Conservation (phyloP, 2,329 filamentous ascomycete species). For the Dendryphion nanum region DNA sequence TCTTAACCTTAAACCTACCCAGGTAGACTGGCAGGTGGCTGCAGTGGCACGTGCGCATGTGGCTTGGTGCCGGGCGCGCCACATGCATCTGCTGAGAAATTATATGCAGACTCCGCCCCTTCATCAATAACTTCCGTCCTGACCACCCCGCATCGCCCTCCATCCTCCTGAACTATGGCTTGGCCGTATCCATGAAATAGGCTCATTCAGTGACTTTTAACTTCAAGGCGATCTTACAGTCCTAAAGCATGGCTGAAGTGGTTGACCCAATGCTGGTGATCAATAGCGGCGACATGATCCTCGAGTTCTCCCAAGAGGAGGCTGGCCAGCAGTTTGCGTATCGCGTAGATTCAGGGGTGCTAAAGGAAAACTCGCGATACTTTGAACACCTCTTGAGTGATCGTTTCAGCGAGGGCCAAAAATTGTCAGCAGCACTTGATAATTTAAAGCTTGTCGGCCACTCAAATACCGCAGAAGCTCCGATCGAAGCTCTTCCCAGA, state of each 20-base stretch:
- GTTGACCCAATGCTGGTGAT: conserved; percentile 52
- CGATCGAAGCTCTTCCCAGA: conserved; percentile 57
- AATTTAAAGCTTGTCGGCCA: conserved; percentile 48
- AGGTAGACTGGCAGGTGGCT: no score
- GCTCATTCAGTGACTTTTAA: background rate
- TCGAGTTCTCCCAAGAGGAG: conserved; percentile 66
- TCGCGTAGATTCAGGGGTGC: conserved; percentile 57
- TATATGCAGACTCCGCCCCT: no score
- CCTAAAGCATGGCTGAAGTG: conserved; percentile 27
- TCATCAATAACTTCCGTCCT: no score
- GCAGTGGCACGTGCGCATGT: no score
- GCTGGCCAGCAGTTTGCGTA: conserved; percentile 57
- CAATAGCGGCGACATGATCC: conserved; percentile 61
- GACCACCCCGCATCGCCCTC: background rate
- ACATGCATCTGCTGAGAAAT: no score
- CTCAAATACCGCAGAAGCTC: conserved; percentile 50
- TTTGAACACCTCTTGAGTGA: conserved; percentile 67
- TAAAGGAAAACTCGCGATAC: conserved; percentile 66
- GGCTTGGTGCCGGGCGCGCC: no score
- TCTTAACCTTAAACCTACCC: no score
- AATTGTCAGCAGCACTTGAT: conserved; percentile 53
- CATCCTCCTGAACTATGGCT: conserved; percentile 4
- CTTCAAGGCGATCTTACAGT: no score
- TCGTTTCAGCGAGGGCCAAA: conserved; percentile 62
- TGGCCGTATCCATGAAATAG: conserved; percentile 7